Evolutionary conservation across 257 asterid genomes (phyloP).

Genomic region (Anisodus acutangulus): DNA sequence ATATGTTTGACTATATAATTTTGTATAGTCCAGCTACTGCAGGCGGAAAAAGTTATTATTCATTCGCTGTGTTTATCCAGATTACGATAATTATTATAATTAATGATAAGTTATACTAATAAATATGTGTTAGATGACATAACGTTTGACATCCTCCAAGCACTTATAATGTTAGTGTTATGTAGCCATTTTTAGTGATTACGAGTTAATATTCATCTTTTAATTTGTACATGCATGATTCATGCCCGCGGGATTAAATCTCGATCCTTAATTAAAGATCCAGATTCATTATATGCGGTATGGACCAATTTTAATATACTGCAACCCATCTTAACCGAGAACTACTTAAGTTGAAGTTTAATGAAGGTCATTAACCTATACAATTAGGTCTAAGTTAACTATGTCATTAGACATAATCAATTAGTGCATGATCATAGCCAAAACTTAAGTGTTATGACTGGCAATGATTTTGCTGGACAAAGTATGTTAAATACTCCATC

Average conservation of each 20-base stretch:
- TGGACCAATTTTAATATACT: neutral
- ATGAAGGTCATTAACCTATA: neutral
- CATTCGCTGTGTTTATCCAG: too few species aligned
- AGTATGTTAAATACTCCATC: too few species aligned
- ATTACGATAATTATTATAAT: neutral
- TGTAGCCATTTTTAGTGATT: neutral
- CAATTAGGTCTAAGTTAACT: too few species aligned
- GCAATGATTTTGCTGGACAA: too few species aligned
- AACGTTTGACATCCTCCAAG: neutral
- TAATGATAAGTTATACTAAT: neutral
- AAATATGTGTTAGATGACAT: neutral
- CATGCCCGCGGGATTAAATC: neutral
- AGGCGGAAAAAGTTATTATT: too few species aligned
- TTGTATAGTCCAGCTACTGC: too few species aligned
- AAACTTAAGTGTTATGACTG: too few species aligned
- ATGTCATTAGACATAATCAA: too few species aligned
- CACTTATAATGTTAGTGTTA: neutral
- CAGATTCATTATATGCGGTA: neutral
- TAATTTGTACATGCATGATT: neutral
- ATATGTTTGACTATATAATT: too few species aligned
- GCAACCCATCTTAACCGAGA: neutral
- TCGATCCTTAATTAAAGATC: slow-evolving; percentile 22
- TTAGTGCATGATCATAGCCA: too few species aligned
- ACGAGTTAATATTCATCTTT: neutral
- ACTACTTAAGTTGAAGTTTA: neutral